Base-by-base conservation (phyloP, 345 rosid genomes). In the Salix dunnii region DNA sequence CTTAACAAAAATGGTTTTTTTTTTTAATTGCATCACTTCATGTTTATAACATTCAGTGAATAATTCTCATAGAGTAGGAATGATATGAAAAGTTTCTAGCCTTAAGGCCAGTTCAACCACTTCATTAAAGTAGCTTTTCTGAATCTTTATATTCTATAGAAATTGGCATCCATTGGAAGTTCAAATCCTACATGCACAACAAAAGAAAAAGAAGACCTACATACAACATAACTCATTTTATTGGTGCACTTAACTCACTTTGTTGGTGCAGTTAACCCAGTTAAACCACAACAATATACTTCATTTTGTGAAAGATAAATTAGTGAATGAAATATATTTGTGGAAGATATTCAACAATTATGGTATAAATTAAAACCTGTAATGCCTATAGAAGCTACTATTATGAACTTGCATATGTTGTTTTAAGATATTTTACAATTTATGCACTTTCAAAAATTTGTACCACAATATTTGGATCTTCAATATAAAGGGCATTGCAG, bases 371-470 rank as follows among this genome's bases (percentile, higher is more conserved):
- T 33, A 63, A 79, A 81, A 12, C 46, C 25, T n/a, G 31, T 16
- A 75, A 63, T 36, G 27, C 72, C 49, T 55, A 67, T 5, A 7
- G 61, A 25, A 66, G 55, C 51, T 55, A 73, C 43, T 46, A 77
- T 71, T 63, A 72, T 86, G 80, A 84, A 42, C 78, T 82, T 38
- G 90, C 90, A 84, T 95, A 91, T 48, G 96, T 95, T 83, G 93
- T 93, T 85, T 74, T 89, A 33, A 95, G 83, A 84, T 90, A 91
- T 23, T 95, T 97, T 51, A 84, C 86, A 46, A 95, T 93, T 67
- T 91, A 94, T 67, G 99, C 97, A 84, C 97, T 95, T 82, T 95
- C 97, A 82, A 91, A 92, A 97, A 93, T 91, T 49, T 89, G 80
- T 63, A 95, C 84, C 68, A 97, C 98, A 28, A 97, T 94, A 85